Evolutionary conservation across 1,139 yeast species (phyloP), one percentile per base, ranked within the genome.

Genomic region (Yamadazyma jaroonii): DNA sequence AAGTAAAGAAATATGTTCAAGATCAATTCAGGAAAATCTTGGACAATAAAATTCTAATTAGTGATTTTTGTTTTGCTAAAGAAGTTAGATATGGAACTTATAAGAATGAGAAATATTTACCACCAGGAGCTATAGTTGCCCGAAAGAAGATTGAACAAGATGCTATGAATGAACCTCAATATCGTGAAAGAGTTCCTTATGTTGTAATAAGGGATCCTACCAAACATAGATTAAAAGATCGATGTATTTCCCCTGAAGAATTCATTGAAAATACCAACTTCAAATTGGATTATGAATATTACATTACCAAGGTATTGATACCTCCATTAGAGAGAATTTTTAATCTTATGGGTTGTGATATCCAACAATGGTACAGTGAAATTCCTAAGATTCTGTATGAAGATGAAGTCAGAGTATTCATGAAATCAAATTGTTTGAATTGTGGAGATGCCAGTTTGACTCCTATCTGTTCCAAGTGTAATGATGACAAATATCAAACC

Each of bases 301-400:
- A 92, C 57, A 88, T 92, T 35, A 76, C 77, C 3, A 82, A 86
- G 51, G 88, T 87, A 5, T 61, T 92, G 36, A 78, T 90, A 4
- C 98, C 98, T 1, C 97, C 98, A 0, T 61, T 92, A 38, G 95
- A 87, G 46, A 67, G 98, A 41, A 64, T 92, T 3, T 86, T 92
- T 58, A 84, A 82, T 51, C 63, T 90, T 20, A 64, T 89, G 44
- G 98, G 98, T 0, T 94, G 84, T 1, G 85, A 88, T 59, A 71
- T 90, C 5, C 68, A 69, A 37, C 67, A 67, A 2, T 92, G 98
- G 98, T 86, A 81, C 47, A 61, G 62, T n/a, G 87, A 81, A 29
- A 67, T 89, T 62, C 88, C 95, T 0, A 52, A 49, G 36, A 33
- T 37, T 3, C 10, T 32, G 33, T 21, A 42, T 36, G 20, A 10